phyloP scores from a whole-genome alignment of 768 basidiomycete species.

The Candolleomyces eurysporus region DNA sequence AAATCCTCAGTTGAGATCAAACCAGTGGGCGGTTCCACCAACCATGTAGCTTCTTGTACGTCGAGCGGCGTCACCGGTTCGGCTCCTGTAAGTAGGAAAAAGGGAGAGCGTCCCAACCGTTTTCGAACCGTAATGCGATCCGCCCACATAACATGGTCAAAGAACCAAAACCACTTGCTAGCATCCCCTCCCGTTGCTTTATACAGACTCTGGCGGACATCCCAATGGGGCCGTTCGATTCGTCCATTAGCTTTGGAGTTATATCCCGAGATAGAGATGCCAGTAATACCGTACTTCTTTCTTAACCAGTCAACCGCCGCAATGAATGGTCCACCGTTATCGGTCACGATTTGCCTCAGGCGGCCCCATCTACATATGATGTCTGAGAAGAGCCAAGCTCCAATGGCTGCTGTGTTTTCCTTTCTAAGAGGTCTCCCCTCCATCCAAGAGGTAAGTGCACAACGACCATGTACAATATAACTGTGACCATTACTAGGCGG shows the following conservation, averaged over 20 bases:
- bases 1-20: neutral
- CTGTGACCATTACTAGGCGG: no score
- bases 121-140: no score
- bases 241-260: slow-evolving; percentile 37
- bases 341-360: slow-evolving; percentile 32
- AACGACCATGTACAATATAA: no score
- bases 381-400: slow-evolving; percentile 20
- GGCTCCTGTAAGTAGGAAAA: neutral
- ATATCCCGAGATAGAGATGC: slow-evolving; percentile 39
- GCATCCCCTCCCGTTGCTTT: slow-evolving; percentile 28
- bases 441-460: no score
- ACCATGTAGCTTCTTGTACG: neutral
- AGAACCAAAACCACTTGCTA: slow-evolving; percentile 25
- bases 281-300: slow-evolving; percentile 25
- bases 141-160: no score
- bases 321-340: slow-evolving; percentile 27
- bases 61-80: neutral
- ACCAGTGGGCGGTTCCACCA: neutral
- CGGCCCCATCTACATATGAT: neutral
- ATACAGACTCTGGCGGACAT: slow-evolving; percentile 25
- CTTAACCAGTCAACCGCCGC: slow-evolving; percentile 14
- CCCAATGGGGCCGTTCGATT: slow-evolving; percentile 27
- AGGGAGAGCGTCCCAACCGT: neutral
- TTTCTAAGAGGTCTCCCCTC: slow-evolving; percentile 17
- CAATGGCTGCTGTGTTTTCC: slow-evolving; percentile 14